Base-by-base conservation (phyloP, 192 early-diverging fungal species). In the Coemansia sp. region DNA sequence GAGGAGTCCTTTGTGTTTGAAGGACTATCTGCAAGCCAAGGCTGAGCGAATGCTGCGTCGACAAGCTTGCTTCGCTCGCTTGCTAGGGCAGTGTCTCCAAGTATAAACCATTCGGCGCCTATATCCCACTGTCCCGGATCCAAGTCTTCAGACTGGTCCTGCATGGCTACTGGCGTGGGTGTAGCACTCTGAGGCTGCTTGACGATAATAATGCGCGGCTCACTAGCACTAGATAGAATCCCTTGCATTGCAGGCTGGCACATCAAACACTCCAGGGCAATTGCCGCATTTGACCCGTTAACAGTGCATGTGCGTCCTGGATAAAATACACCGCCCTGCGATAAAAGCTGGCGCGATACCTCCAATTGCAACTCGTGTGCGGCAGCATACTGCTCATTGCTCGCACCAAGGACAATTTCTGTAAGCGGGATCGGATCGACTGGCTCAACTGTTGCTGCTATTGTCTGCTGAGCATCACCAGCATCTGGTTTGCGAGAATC, bases 31-130 rank as follows among this genome's bases (percentile, higher is more conserved):
- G 32, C 11, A 46, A 56, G 31, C 54, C 44, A 46, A 12, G 43
- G 40, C 26, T 53, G 34, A 14, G 41, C 40, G 28, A 63, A 63
- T n/a, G 51, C 60, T 16, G 60, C 60, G 16, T 40, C 47, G 8
- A 54, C 55, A 28, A 70, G 43, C 51, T 30, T 48, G 10, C 51
- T 51, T 30, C 67, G 56, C 26, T 38, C 45, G 7, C 26, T 55
- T 15, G 55, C 67, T 0, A 62, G 59, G 7, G 59, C 62, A 2
- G 54, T 44, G n/a, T 48, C 51, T n/a, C 64, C 74, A 14, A 77
- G 38, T 40, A 77, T 77, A 54, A 77, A 70, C 74, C 74, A 77
- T 26, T 77, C 74, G 3, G 60, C 74, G 42, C 68, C 68, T 28
- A 77, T 16, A 10, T 70, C 64, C 74, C 68, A 70, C 39, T 60